phyloP scores from a whole-genome alignment of 805 yeast species.

The Saccharomycopsis sp. region DNA sequence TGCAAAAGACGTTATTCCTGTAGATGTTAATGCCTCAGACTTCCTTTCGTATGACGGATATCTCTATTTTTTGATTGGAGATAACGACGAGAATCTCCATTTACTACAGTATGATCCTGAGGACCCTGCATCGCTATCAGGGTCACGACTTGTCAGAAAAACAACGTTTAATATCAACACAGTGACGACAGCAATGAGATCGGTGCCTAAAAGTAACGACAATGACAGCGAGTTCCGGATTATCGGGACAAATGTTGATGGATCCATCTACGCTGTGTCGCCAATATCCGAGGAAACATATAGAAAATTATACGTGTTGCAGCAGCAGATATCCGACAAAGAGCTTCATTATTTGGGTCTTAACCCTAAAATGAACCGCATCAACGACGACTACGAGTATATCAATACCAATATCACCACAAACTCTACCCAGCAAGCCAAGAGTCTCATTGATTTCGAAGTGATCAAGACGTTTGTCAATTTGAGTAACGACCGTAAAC shows the following conservation, averaged over 20 bases:
- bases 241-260: conserved; percentile 72
- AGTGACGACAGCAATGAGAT: conserved; percentile 46
- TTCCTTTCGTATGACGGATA: conserved; percentile 68
- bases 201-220: conserved; percentile 32
- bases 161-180: conserved; percentile 67
- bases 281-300: conserved; percentile 74
- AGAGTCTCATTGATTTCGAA: conserved; percentile 62
- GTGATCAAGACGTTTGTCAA: conserved; percentile 47
- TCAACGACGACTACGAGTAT: conserved; percentile 7
- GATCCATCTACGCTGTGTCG: conserved; percentile 63
- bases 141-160: conserved; percentile 64
- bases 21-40: conserved; percentile 68
- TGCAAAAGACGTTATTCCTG: conserved; percentile 62
- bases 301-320: conserved; percentile 75
- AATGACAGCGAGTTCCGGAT: conserved; percentile 37
- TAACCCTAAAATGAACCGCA: conserved; percentile 66
- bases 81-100: conserved; percentile 59
- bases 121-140: conserved; percentile 74
- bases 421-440: conserved; percentile 27
- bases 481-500: conserved; percentile 52
- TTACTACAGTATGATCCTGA: conserved; percentile 87
- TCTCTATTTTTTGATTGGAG: conserved; percentile 60
- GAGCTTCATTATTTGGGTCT: conserved; percentile 69
- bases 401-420: conserved; percentile 10
- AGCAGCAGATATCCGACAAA: conserved; percentile 80